Evolutionary conservation across 805 yeast genomes (phyloP).

Genomic region (Saturnispora saitoi): DNA sequence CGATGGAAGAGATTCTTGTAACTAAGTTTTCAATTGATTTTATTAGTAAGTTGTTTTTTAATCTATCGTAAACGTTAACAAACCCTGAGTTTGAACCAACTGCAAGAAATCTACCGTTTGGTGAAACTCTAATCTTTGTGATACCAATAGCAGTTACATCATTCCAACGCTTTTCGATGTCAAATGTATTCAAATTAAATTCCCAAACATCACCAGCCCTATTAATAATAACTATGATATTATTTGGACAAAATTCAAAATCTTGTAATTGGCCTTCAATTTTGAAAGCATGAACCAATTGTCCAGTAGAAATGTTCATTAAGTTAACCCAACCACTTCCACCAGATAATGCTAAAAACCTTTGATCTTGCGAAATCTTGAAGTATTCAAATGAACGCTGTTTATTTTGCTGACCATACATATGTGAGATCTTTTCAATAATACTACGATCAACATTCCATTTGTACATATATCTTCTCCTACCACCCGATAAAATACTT

Average conservation of each 20-base stretch:
- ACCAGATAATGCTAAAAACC: conserved; percentile 67
- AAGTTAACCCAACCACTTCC: conserved; percentile 88
- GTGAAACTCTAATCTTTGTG: conserved; percentile 52
- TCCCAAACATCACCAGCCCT: conserved; percentile 87
- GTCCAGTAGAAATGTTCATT: conserved; percentile 68
- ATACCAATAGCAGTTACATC: conserved; percentile 83
- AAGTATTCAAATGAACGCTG: conserved; percentile 87
- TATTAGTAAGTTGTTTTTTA: conserved; percentile 38
- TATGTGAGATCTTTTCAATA: conserved; percentile 75
- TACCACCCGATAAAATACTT: conserved; percentile 75
- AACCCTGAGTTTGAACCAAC: conserved; percentile 84
- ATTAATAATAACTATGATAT: conserved; percentile 50
- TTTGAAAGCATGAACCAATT: conserved; percentile 80
- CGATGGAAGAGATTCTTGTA: conserved; percentile 65
- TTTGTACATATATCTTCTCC: conserved; percentile 84
- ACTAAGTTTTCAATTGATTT: conserved; percentile 70
- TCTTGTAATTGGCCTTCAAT: conserved; percentile 83
- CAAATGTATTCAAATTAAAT: conserved; percentile 46
- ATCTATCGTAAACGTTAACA: conserved; percentile 75
- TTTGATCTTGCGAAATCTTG: conserved; percentile 65
- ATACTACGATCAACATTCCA: conserved; percentile 65
- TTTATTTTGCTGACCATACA: conserved; percentile 84
- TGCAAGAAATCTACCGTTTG: conserved; percentile 71
- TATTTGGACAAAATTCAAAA: conserved; percentile 51
- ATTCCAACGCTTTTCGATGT: conserved; percentile 61